Percentiles rank a stretch among this genome's conserved stretches.
Conservation (phyloP, 1,284 basidiomycete species). For the Hemileia vastatrix region DNA sequence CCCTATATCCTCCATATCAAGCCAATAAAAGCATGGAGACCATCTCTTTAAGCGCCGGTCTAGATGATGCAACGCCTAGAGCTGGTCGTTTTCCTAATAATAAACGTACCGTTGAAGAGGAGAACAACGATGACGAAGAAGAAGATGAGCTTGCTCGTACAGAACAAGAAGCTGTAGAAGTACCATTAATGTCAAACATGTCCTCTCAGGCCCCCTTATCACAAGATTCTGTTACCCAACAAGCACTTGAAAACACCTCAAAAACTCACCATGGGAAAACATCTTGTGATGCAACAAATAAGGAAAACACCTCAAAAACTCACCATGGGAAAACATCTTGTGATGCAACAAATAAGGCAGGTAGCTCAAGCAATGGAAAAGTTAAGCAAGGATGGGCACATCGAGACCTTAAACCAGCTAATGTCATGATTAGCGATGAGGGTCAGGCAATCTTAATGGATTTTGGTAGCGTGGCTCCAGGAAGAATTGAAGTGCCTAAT, state of each 20-base stretch:
- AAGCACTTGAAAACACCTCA: too few species aligned
- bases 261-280: background rate
- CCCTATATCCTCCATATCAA: background rate
- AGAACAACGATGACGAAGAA: conserved; percentile 15
- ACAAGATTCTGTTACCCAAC: too few species aligned
- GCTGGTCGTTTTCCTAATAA: background rate
- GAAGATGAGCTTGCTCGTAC: conserved; percentile 5
- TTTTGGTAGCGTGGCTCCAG: conserved; percentile 41
- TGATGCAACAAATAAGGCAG: background rate
- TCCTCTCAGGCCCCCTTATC: background rate
- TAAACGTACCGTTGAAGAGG: too few species aligned
- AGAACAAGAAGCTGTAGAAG: conserved; percentile 15
- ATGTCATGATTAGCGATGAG: conserved; percentile 40
- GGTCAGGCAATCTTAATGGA: conserved; percentile 41
- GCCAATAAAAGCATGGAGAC: conserved; percentile 1
- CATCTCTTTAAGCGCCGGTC: conserved; percentile 20
- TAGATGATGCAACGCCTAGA: conserved; percentile 4
- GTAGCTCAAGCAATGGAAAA: too few species aligned
- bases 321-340: background rate
- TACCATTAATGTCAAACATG: conserved; percentile 14
- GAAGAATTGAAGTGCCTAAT: conserved; percentile 33
- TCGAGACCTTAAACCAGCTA: conserved; percentile 25
- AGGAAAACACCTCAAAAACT: too few species aligned
- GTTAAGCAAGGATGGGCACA: conserved; percentile 10
- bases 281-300: background rate